Evolutionary conservation across 805 yeast genomes (phyloP), one percentile per base, ranked within the genome.

Genomic region (Wickerhamomyces canadensis): DNA sequence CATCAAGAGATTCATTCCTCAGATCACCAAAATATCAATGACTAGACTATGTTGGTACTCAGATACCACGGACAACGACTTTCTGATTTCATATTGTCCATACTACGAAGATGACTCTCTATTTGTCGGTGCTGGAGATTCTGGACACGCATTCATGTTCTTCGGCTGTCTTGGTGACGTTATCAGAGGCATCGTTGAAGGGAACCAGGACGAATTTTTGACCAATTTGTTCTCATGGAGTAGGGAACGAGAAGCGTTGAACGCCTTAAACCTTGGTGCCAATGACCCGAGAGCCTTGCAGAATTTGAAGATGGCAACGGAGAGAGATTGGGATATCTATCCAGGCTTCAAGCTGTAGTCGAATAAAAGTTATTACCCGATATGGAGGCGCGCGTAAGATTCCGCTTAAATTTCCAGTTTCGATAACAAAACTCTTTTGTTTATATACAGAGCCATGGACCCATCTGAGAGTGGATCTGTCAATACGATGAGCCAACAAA

Each of bases 71-170:
- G 62, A 60, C 34, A 56, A 59, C 26, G 61, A 64, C 33, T 62
- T 58, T 34, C 38, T 65, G 17, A 58, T 65, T 27, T 62, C 61
- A 21, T 55, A 51, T 34, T 53, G 54, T 30, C 70, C 69, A 1
- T 35, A 54, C 19, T 51, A 47, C 25, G 42, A 38, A 9, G 51
- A 55, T 9, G 31, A 48, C n/a, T 55, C 58, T 14, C 45, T 62
- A 8, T 54, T 52, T 31, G 61, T 61, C 3, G 61, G 61, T 18
- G 55, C 62, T 22, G 70, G 70, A 29, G 69, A 64, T 39, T 58
- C 65, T 14, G 67, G 67, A 0, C 69, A 64, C 45, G 64, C 57
- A 5, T 65, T 61, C 38, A 62, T 60, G 53, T 57, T 63, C 49
- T 45, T 62, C 22, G 67, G 65, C 3, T 52, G 53, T 19, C 44